These are phyloP conservation scores for Starmerella sp. DNA, from an alignment of 805 yeast species.

Conservation along the genomic window DNA sequence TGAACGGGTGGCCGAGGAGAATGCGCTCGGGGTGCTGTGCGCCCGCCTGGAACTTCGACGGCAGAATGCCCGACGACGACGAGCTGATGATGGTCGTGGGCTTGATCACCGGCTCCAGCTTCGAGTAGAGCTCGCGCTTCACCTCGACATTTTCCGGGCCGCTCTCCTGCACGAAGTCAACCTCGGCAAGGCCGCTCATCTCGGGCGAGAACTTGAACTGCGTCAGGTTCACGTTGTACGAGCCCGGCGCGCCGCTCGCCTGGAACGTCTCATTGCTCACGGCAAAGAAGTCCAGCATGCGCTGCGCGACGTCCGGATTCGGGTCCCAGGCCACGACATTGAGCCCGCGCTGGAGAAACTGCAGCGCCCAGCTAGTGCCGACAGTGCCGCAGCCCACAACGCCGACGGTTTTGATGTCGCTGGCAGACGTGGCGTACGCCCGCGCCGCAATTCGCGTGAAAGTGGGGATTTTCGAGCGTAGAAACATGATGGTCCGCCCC, in stretches of 20 bases:
- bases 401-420: conserved; percentile 9
- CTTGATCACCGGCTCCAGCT: conserved; percentile 7
- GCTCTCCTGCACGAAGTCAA: conserved; percentile 16
- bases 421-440: not conserved
- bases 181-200: conserved; percentile 4
- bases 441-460: not conserved
- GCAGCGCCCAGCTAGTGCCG: conserved; percentile 16
- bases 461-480: not conserved
- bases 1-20: conserved; percentile 17
- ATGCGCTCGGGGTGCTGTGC: conserved; percentile 16
- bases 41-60: conserved; percentile 12
- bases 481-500: not conserved
- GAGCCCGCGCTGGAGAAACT: conserved; percentile 9
- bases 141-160: conserved; percentile 11
- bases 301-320: conserved; percentile 7
- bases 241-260: conserved; percentile 7
- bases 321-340: conserved; percentile 13
- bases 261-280: conserved; percentile 8
- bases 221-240: not conserved
- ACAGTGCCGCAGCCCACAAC: conserved; percentile 14
- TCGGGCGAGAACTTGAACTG: conserved; percentile 6
- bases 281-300: conserved; percentile 8
- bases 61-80: conserved; percentile 13
- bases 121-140: conserved; percentile 7
- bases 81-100: conserved; percentile 13